phyloP scores from a whole-genome alignment of 2,329 filamentous ascomycete genomes.

The Talaromyces sp. region DNA sequence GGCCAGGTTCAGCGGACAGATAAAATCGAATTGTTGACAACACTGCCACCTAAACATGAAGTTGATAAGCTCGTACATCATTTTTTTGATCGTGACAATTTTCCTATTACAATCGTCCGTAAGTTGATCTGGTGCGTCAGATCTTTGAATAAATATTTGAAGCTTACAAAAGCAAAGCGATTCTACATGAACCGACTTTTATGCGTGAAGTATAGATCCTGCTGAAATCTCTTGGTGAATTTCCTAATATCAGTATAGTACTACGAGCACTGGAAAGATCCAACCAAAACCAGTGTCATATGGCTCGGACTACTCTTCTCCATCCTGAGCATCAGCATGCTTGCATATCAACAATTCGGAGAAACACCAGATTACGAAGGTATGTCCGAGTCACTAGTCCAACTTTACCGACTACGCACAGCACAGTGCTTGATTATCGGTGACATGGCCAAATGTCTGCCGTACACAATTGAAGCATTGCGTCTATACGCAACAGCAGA shows the following conservation, averaged over 20 bases:
- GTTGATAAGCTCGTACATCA: constrained; percentile 13
- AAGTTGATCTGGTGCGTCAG: background rate
- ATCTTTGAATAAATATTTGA: background rate
- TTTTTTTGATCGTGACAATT: constrained; percentile 17
- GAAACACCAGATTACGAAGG: constrained; percentile 62
- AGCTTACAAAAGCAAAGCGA: constrained; percentile 13
- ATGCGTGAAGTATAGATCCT: constrained; percentile 14
- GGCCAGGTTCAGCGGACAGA: constrained; percentile 66
- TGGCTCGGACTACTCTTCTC: constrained; percentile 63
- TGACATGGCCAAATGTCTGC: constrained; percentile 61
- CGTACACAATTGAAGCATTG: constrained; percentile 59
- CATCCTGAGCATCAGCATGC: constrained; percentile 62
- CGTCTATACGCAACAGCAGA: constrained; percentile 62
- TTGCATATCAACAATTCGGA: constrained; percentile 60
- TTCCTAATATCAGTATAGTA: constrained; percentile 44
- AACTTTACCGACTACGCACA: constrained; percentile 51
- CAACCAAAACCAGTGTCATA: constrained; percentile 55
- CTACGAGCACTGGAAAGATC: constrained; percentile 60
- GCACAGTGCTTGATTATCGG: constrained; percentile 62
- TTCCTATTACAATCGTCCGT: constrained; percentile 15
- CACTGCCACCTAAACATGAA: constrained; percentile 70
- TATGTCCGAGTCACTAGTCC: constrained; percentile 49
- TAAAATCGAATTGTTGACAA: constrained; percentile 74
- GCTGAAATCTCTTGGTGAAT: background rate
- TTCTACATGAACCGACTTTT: constrained; percentile 18